These are phyloP conservation scores for Sesbania bispinosa DNA, from an alignment of 306 rosid species.

Conservation along the genomic window DNA sequence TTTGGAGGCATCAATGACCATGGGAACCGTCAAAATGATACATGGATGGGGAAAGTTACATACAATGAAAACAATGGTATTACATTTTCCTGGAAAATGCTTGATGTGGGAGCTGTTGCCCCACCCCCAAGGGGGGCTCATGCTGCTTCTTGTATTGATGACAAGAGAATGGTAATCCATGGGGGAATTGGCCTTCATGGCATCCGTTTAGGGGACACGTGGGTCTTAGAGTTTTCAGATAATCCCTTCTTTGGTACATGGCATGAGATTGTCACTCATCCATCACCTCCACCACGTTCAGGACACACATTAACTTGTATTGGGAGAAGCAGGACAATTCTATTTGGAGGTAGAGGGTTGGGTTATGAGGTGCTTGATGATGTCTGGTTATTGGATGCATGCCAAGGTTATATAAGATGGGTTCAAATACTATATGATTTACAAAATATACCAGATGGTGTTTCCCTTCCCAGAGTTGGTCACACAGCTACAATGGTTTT, in stretches of 20 bases:
- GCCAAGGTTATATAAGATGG: conserved; percentile 50
- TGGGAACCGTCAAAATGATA: conserved; percentile 87
- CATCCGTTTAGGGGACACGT: conserved; percentile 71
- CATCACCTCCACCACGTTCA: conserved; percentile 88
- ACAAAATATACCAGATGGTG: conserved; percentile 58
- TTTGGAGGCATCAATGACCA: conserved; percentile 90
- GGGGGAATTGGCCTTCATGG: conserved; percentile 82
- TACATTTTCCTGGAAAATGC: conserved; percentile 69
- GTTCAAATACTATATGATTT: conserved; percentile 56
- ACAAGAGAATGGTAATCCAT: conserved; percentile 72
- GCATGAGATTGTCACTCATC: conserved; percentile 54
- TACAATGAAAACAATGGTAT: conserved; percentile 41
- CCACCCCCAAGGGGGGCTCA: conserved; percentile 92
- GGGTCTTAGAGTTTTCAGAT: conserved; percentile 81
- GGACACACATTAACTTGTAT: conserved; percentile 84
- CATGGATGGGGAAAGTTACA: conserved; percentile 78
- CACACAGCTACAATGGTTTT: conserved; percentile 79
- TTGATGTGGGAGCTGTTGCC: conserved; percentile 51
- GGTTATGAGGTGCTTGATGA: conserved; percentile 81
- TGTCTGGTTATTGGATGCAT: conserved; percentile 71
- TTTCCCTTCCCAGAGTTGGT: conserved; percentile 83
- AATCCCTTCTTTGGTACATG: conserved; percentile 56
- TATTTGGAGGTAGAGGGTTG: conserved; percentile 90
- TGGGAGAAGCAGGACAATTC: conserved; percentile 49
- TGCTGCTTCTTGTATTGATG: conserved; percentile 68